Conservation (phyloP, 2,329 filamentous ascomycete genomes). For the Aspergillus spinulosporus region DNA sequence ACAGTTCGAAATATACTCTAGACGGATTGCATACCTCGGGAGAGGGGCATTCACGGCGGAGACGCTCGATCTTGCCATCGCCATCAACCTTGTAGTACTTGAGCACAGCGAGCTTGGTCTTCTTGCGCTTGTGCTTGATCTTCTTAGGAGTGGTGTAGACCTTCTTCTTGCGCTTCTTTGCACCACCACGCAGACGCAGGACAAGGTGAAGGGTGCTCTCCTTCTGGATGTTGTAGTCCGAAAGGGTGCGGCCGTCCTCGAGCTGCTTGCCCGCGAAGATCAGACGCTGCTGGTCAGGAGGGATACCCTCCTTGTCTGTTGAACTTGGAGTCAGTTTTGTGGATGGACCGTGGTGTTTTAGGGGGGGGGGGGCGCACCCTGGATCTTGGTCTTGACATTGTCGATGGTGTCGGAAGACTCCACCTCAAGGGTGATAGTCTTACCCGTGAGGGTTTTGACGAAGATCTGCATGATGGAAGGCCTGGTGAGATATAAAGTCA, state of each 20-base stretch:
- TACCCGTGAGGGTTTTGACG: conserved; percentile 82
- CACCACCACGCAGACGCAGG: conserved; percentile 96
- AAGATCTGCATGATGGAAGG: conserved; percentile 56
- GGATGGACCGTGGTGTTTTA: neutral
- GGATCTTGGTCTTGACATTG: conserved; percentile 99
- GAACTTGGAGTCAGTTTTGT: neutral
- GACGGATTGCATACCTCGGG: conserved; percentile 68
- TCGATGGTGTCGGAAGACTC: conserved; percentile 99
- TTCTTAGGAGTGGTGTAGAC: conserved; percentile 99
- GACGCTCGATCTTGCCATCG: conserved; percentile 99
- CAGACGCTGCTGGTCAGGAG: conserved; percentile 97
- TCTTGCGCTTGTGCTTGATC: conserved; percentile 99
- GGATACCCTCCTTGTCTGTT: conserved; percentile 98
- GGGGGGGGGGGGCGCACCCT: conserved; percentile 50
- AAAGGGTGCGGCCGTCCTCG: conserved; percentile 97
- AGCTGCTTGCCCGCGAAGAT: conserved; percentile 99
- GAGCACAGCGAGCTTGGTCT: conserved; percentile 99
- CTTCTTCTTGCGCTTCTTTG: conserved; percentile 99
- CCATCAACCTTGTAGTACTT: conserved; percentile 99
- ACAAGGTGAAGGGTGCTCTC: conserved; percentile 98
- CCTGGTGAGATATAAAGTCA: conserved; percentile 23
- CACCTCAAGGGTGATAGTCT: conserved; percentile 99
- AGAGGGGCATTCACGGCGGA: conserved; percentile 94
- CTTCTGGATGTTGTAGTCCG: conserved; percentile 99
- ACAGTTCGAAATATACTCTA: conserved; percentile 28